Evolutionary conservation across 192 early-diverging fungal genomes (phyloP).

Genomic region (Mortierella claussenii): DNA sequence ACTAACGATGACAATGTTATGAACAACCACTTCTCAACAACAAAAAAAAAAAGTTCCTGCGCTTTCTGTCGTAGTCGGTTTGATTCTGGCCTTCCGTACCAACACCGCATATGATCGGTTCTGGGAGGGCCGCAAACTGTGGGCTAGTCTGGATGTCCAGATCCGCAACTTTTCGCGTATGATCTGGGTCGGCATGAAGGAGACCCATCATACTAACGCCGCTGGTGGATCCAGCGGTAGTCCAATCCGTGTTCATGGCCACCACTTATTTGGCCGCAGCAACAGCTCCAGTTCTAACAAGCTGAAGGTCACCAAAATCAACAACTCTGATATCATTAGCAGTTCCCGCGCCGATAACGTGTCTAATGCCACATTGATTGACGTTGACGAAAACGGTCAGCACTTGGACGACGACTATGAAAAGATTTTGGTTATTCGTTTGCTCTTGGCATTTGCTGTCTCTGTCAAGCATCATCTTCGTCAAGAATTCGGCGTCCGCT

Average conservation of each 20-base stretch:
- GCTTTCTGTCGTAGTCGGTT: constrained; percentile 64
- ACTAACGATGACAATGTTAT: too few relatives aligned
- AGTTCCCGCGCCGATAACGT: background rate
- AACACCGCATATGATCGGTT: constrained; percentile 81
- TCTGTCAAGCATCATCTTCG: constrained; percentile 71
- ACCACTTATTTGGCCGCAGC: constrained; percentile 31
- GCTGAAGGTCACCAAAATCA: constrained; percentile 2
- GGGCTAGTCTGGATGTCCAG: constrained; percentile 75
- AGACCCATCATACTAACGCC: constrained; percentile 7
- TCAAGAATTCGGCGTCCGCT: constrained; percentile 68
- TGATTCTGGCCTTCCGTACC: constrained; percentile 86
- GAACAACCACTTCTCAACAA: background rate
- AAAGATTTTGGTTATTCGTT: constrained; percentile 63
- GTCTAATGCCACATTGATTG: constrained; percentile 28
- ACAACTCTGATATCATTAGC: background rate
- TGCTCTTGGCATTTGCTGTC: constrained; percentile 65
- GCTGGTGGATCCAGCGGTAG: background rate
- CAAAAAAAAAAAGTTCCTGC: constrained; percentile 19
- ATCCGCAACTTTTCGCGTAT: constrained; percentile 73
- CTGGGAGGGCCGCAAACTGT: constrained; percentile 89
- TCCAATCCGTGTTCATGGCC: background rate
- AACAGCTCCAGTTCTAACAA: too few relatives aligned
- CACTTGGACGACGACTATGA: constrained; percentile 57
- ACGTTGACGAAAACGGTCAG: background rate
- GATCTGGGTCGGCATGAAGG: constrained; percentile 68